These are phyloP conservation scores for Termitomyces titanicus DNA, from an alignment of 768 basidiomycete species.

Conservation along the genomic window DNA sequence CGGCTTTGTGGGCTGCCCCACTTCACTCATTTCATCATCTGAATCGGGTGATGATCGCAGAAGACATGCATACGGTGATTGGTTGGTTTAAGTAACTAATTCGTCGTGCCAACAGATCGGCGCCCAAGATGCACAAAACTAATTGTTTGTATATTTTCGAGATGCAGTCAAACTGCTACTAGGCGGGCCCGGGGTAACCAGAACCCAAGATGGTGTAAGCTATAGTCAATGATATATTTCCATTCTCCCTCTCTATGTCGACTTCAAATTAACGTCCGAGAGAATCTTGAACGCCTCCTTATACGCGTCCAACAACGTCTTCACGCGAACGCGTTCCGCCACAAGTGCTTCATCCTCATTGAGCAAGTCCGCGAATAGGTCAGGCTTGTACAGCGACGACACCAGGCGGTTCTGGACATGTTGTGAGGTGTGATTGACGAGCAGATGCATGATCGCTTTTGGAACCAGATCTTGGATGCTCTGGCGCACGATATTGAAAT, in stretches of 20 bases:
- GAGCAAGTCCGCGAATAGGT: constrained; percentile 84
- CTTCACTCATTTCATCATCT: neutral
- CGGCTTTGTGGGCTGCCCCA: constrained; percentile 15
- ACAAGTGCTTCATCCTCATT: constrained; percentile 96
- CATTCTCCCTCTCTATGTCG: constrained; percentile 32
- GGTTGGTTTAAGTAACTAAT: neutral
- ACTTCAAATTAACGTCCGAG: constrained; percentile 77
- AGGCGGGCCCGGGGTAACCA: constrained; percentile 8
- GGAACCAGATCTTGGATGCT: constrained; percentile 96
- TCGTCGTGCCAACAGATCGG: no score
- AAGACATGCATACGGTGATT: no score
- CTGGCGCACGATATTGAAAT: constrained; percentile 95
- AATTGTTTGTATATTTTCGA: neutral
- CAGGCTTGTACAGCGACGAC: constrained; percentile 91
- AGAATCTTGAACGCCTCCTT: constrained; percentile 89
- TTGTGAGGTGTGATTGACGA: constrained; percentile 96
- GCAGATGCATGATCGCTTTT: constrained; percentile 97
- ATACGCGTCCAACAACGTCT: constrained; percentile 93
- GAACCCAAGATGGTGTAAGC: constrained; percentile 9
- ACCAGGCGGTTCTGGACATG: constrained; percentile 96
- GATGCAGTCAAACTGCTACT: constrained; percentile 3
- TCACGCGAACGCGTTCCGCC: constrained; percentile 89
- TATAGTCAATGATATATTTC: constrained; percentile 14
- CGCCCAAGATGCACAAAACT: neutral
- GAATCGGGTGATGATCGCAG: no score